These are phyloP conservation scores for Paraphaeosphaeria minitans DNA, from an alignment of 2,329 filamentous ascomycete genomes.

Conservation along the genomic window DNA sequence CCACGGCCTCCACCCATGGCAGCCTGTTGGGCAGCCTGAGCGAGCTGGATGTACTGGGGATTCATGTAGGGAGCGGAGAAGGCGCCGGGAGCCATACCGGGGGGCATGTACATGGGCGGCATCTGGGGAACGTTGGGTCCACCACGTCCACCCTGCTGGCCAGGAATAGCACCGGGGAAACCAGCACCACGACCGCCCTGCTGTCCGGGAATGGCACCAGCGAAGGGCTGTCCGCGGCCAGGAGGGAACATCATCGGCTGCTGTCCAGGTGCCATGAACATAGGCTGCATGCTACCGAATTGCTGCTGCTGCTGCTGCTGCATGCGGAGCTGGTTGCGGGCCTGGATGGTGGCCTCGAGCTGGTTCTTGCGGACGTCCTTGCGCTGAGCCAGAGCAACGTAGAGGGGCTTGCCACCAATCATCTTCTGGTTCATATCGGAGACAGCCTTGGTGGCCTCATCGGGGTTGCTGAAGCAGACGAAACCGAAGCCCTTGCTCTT, in stretches of 20 bases:
- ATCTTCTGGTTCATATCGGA: conserved; percentile 99
- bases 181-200: conserved; percentile 84
- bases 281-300: conserved; percentile 62
- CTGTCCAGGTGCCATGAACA: conserved; percentile 89
- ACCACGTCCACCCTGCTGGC: conserved; percentile 86
- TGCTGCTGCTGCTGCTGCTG: conserved; percentile 85
- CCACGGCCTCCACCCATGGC: conserved; percentile 56
- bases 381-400: conserved; percentile 96
- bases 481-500: conserved; percentile 99
- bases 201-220: conserved; percentile 66
- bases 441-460: conserved; percentile 98
- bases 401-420: conserved; percentile 94
- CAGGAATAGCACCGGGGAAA: conserved; percentile 79
- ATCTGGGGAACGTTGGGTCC: conserved; percentile 77
- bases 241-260: conserved; percentile 67
- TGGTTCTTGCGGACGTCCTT: conserved; percentile 99
- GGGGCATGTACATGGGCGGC: conserved; percentile 82
- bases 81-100: conserved; percentile 63
- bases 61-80: conserved; percentile 80
- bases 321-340: conserved; percentile 97
- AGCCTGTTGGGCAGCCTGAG: conserved; percentile 72
- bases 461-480: conserved; percentile 99
- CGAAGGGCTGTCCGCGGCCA: conserved; percentile 66
- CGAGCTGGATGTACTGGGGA: conserved; percentile 78
- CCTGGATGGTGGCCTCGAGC: conserved; percentile 98